A percentile compares a stretch with the other conserved stretches of the same genome.
These are phyloP conservation scores for Esteya vermicola DNA, from an alignment of 2,329 filamentous ascomycete species.

Conservation along the genomic window DNA sequence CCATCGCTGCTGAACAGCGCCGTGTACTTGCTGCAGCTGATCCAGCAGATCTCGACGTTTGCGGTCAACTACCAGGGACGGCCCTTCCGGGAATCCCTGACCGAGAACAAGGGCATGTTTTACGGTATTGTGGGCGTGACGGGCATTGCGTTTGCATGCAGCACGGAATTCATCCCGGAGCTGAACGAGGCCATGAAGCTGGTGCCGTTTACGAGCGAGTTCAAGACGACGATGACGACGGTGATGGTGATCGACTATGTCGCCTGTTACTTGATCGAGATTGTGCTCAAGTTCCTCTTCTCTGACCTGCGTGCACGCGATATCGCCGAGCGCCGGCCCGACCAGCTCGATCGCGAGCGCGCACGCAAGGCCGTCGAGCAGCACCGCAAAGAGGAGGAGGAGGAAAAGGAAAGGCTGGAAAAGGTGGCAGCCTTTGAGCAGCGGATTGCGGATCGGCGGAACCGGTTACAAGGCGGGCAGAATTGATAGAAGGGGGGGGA, in stretches of 20 bases:
- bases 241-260: constrained; percentile 82
- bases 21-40: constrained; percentile 91
- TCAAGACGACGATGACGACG: constrained; percentile 72
- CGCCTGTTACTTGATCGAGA: constrained; percentile 79
- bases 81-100: constrained; percentile 90
- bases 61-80: constrained; percentile 99
- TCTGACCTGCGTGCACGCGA: constrained; percentile 89
- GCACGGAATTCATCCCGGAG: constrained; percentile 88
- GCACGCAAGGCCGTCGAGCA: constrained; percentile 49
- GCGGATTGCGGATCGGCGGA: constrained; percentile 7
- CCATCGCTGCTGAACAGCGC: constrained; percentile 93
- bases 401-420: constrained; percentile 37
- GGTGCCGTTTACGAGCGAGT: constrained; percentile 77
- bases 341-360: constrained; percentile 69
- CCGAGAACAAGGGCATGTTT: constrained; percentile 96
- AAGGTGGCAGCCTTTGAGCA: constrained; percentile 46
- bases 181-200: constrained; percentile 88
- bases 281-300: constrained; percentile 70
- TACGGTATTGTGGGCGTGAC: constrained; percentile 87
- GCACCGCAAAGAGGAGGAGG: constrained; percentile 32
- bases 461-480: not conserved
- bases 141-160: constrained; percentile 82
- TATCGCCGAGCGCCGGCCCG: constrained; percentile 72
- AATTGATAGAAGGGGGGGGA: too few species aligned
- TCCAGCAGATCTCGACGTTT: constrained; percentile 98